Conservation (phyloP, 2,329 filamentous ascomycete species). For the Botrytis medusae region DNA sequence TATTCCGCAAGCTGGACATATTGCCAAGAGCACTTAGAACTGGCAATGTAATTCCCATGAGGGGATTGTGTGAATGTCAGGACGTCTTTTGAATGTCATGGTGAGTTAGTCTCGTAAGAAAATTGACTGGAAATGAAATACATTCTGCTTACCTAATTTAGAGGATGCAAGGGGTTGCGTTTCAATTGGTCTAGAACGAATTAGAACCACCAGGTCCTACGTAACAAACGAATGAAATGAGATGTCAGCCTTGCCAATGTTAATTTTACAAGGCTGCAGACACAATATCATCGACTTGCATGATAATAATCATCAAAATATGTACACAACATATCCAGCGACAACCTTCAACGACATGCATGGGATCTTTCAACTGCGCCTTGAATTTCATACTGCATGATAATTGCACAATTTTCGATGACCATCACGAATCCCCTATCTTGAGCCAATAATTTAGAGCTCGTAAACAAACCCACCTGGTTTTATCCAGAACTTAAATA, state of each 20-base stretch:
- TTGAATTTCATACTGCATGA: neutral
- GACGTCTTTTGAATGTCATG: neutral
- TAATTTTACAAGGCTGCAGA: neutral
- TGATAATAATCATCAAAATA: neutral
- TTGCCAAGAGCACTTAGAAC: neutral
- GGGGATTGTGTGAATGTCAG: neutral
- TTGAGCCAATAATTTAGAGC: neutral
- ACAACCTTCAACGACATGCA: neutral
- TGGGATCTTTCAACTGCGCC: neutral
- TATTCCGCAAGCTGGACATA: neutral
- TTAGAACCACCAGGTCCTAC: neutral
- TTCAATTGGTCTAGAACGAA: neutral
- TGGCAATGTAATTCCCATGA: neutral
- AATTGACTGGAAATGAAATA: neutral
- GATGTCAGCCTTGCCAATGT: neutral
- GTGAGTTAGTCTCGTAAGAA: neutral
- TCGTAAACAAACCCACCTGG: neutral
- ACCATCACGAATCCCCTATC: neutral
- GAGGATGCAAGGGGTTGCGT: neutral
- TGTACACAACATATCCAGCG: neutral
- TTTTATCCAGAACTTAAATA: neutral
- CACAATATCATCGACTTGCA: neutral
- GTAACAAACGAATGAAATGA: neutral
- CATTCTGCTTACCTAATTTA: neutral
- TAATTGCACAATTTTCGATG: neutral